Conservation (phyloP, 2,329 filamentous ascomycete genomes). For the Aureobasidium namibiae region DNA sequence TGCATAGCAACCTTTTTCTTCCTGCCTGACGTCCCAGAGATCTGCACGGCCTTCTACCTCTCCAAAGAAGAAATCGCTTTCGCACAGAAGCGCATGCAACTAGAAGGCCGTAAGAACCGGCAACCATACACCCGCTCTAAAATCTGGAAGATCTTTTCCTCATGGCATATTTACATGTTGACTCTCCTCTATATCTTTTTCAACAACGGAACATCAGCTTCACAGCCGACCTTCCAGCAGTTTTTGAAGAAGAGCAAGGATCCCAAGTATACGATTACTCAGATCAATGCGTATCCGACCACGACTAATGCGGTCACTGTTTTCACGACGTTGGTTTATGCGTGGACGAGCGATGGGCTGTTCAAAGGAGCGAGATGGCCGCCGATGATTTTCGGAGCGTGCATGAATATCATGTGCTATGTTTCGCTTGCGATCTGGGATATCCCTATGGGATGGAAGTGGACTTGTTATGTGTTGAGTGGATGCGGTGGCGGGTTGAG, state of each 20-base stretch:
- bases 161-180: background rate
- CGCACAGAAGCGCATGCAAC: slow-evolving; percentile 42
- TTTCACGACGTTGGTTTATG: background rate
- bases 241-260: background rate
- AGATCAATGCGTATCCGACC: background rate
- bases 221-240: background rate
- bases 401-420: background rate
- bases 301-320: background rate
- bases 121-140: slow-evolving; percentile 21
- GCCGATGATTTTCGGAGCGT: background rate
- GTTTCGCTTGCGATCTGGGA: slow-evolving; percentile 35
- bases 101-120: slow-evolving; percentile 39
- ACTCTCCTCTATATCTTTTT: background rate
- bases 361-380: background rate
- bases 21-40: slow-evolving; percentile 44
- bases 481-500: slow-evolving; percentile 41
- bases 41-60: slow-evolving; percentile 42
- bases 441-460: slow-evolving; percentile 47
- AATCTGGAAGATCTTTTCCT: background rate
- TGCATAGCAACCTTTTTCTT: slow-evolving; percentile 42
- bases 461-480: slow-evolving; percentile 53
- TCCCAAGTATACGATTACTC: background rate
- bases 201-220: background rate
- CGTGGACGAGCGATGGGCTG: background rate
- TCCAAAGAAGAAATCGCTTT: slow-evolving; percentile 37